Conservation (phyloP, 75 land plant genomes). For the Sequoiadendron giganteum region DNA sequence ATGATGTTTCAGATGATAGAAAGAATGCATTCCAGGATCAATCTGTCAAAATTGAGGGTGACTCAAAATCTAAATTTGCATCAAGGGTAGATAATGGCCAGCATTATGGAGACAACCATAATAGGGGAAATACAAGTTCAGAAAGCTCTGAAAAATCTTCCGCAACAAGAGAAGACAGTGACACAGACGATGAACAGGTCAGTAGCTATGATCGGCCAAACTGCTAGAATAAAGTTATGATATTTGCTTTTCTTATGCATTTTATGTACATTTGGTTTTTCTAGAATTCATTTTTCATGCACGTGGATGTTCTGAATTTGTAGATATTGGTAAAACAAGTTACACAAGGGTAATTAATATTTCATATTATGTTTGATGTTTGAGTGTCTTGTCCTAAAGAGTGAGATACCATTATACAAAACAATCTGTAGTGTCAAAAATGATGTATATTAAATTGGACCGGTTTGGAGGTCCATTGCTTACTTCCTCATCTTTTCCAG, state of each 20-base stretch:
- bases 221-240: not conserved
- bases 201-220: not conserved
- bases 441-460: not conserved
- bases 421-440: not conserved
- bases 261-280: not conserved
- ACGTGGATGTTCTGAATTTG: not conserved
- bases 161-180: not conserved
- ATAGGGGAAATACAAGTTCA: not conserved
- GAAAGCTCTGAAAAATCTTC: constrained; percentile 2
- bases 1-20: not conserved
- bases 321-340: not conserved
- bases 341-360: not conserved
- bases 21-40: not conserved
- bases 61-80: not conserved
- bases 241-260: not conserved
- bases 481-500: not conserved
- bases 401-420: not conserved
- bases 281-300: not conserved
- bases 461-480: not conserved
- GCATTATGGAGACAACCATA: not conserved
- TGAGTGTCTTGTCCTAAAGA: not conserved
- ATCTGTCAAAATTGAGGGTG: not conserved
- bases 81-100: not conserved
- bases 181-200: constrained; percentile 4
- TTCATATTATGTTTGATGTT: not conserved